Evolutionary conservation across 139 green algal genomes (phyloP), one percentile per base, ranked within the genome.

Genomic region (Picochlorum sp.): DNA sequence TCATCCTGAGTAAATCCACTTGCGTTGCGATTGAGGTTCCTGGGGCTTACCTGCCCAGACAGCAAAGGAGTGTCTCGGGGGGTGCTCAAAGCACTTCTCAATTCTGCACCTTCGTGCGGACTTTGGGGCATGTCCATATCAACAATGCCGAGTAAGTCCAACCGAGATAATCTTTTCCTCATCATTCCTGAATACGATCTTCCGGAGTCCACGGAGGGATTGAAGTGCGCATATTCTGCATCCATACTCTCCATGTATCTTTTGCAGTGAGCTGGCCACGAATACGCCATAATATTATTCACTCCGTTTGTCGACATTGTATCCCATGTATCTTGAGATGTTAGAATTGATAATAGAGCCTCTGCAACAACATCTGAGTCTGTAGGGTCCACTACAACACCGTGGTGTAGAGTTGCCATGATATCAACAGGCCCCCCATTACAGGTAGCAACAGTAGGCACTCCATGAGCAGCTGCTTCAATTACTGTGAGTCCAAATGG

Each of bases 401-500:
- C 91, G 59, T 97, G 94, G 52, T 79, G 72, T 65, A 97, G 69
- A 9, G 18, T 80, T 34, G 52, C 13, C 68, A 90, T 79, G 61
- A 95, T 95, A 71, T 95, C 88, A 44, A 90, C 82, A 1, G 89
- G 89, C 2, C 90, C 91, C 28, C 91, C 91, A 66, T 97, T 87
- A 59, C 82, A 85, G 16, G 91, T 97, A 38, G 91, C 91, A 34
- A 97, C 90, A 47, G 93, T 95, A 47, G 91, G 91, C 62, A 94
- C 90, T 21, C 90, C 91, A 71, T 97, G 85, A 8, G 90, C 91
- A 4, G 88, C 91, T 3, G 91, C 91, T 66, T 96, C 89, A 26
- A 97, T 96, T 20, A 97, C 80, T 2, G 91, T 97, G 23, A 97
- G 73, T 15, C 91, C 91, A 69, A 97, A 97, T 1, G 91, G 91